Percentiles rank a stretch among this genome's conserved stretches.
Conservation (phyloP, 2,329 filamentous ascomycete species). For the Cercospora berteroae region DNA sequence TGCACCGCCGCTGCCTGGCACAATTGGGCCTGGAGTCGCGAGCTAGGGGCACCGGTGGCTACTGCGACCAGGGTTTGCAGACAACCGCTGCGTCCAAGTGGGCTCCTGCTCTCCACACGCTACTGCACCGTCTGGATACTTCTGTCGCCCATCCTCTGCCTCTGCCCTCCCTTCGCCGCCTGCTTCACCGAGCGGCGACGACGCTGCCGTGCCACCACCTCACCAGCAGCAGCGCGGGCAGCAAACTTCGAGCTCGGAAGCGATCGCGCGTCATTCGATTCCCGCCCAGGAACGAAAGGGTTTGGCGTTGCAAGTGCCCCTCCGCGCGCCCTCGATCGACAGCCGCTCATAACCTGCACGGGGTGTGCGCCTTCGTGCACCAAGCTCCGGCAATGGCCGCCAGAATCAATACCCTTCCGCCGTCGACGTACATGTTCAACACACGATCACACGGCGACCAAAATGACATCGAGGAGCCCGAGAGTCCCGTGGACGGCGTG, state of each 20-base stretch:
- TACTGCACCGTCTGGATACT: neutral
- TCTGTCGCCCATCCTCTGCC: neutral
- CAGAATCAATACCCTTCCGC: slow-evolving; percentile 12
- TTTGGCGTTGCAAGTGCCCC: neutral
- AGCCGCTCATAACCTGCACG: neutral
- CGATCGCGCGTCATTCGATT: neutral
- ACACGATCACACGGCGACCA: slow-evolving; percentile 4
- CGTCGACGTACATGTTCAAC: neutral
- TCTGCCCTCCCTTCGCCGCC: neutral
- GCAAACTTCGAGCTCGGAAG: neutral
- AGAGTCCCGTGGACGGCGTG: slow-evolving; percentile 9
- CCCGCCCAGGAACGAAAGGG: neutral
- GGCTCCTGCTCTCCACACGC: neutral
- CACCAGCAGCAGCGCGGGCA: neutral
- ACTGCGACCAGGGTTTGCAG: neutral
- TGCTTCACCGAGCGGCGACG: neutral
- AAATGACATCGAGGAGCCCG: slow-evolving; percentile 10
- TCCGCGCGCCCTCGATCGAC: neutral
- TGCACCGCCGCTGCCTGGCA: neutral
- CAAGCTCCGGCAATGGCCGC: slow-evolving; percentile 12
- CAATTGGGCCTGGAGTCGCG: neutral
- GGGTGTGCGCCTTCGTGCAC: neutral
- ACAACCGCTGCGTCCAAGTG: neutral
- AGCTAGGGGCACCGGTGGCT: neutral
- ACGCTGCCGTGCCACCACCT: neutral